A percentile compares a stretch with the other conserved stretches of the same genome.
Evolutionary conservation across 768 basidiomycete genomes (phyloP).

Genomic region (Tephrocybe sp.): DNA sequence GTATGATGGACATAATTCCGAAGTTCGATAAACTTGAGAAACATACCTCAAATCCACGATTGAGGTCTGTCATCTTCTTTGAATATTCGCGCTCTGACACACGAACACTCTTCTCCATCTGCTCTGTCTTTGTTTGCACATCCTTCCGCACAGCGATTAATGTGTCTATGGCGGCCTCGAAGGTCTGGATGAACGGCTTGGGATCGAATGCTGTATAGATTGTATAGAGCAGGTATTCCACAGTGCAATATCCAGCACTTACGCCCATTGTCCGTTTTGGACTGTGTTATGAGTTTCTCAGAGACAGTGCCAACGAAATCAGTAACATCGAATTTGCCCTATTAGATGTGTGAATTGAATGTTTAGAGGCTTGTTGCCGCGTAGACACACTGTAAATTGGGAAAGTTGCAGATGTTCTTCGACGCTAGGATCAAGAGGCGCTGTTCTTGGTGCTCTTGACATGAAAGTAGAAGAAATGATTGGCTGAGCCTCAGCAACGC

Average conservation of each 20-base stretch:
- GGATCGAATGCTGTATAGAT: constrained; percentile 80
- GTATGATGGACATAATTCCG: constrained; percentile 6
- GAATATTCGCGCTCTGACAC: constrained; percentile 92
- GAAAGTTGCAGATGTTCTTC: constrained; percentile 53
- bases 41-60: constrained; percentile 89
- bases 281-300: constrained; percentile 85
- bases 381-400: constrained; percentile 50
- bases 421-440: constrained; percentile 48
- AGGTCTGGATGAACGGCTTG: constrained; percentile 88
- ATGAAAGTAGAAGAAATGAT: not conserved
- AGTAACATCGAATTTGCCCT: constrained; percentile 92
- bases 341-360: constrained; percentile 5
- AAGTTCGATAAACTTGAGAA: not conserved
- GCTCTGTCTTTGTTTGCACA: constrained; percentile 87
- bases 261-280: constrained; percentile 84
- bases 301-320: constrained; percentile 85
- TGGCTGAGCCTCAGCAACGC: not conserved
- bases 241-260: constrained; percentile 17
- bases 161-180: constrained; percentile 88
- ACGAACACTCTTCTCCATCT: constrained; percentile 89
- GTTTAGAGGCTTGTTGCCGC: not conserved
- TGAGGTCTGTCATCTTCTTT: constrained; percentile 90
- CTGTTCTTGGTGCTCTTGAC: constrained; percentile 9
- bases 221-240: constrained; percentile 4
- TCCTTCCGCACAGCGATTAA: constrained; percentile 86